A percentile compares a stretch with the other conserved stretches of the same genome.
Conservation (phyloP, 1,284 basidiomycete genomes). For the Golubevia pallescens region DNA sequence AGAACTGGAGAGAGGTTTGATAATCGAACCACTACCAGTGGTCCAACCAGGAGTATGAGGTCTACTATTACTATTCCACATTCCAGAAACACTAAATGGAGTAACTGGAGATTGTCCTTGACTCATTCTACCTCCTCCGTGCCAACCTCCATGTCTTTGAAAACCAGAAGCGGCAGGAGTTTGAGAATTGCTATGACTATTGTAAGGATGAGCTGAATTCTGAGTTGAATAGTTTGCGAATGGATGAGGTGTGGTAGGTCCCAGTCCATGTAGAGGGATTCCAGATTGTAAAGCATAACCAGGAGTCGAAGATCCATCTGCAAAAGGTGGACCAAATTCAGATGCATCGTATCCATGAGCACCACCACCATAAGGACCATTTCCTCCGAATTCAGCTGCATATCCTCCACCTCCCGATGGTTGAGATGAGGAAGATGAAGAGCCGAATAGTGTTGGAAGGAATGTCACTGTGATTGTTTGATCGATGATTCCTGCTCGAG, state of each 20-base stretch:
- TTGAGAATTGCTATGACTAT: too few relatives aligned
- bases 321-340: neutral
- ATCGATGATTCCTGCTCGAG: slow-evolving; percentile 63
- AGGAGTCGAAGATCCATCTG: slow-evolving; percentile 6
- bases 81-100: slow-evolving; percentile 38
- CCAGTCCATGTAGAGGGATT: slow-evolving; percentile 4
- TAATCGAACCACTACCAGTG: neutral
- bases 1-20: neutral
- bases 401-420: neutral
- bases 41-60: slow-evolving; percentile 42
- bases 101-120: slow-evolving; percentile 31
- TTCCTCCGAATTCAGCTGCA: neutral
- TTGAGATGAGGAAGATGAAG: neutral
- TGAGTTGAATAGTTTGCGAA: slow-evolving; percentile 39
- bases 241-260: slow-evolving; percentile 49
- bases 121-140: too few relatives aligned
- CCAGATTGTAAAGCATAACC: neutral
- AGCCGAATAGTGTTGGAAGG: slow-evolving; percentile 51
- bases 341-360: slow-evolving; percentile 1
- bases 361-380: neutral
- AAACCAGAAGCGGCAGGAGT: too few relatives aligned
- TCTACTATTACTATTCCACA: slow-evolving; percentile 31
- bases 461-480: slow-evolving; percentile 60
- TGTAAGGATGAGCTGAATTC: neutral
- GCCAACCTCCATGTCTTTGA: too few relatives aligned